A percentile compares a stretch with the other conserved stretches of the same genome.
Evolutionary conservation across 2,329 filamentous ascomycete species (phyloP).

Genomic region (Thielaviopsis populi): DNA sequence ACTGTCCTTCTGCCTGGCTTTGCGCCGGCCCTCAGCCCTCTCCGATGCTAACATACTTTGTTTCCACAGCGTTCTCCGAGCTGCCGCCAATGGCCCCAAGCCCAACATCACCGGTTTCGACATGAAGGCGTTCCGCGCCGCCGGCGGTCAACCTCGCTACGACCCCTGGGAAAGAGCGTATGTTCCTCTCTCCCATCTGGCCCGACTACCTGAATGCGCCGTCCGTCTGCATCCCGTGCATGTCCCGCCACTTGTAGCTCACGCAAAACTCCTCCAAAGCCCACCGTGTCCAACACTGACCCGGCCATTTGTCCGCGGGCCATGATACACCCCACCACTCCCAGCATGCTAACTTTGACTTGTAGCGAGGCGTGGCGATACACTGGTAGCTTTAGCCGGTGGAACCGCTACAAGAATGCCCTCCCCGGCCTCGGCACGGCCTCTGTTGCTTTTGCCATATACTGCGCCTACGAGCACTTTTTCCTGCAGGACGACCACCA

Average conservation of each 20-base stretch:
- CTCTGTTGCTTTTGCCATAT: constrained; percentile 75
- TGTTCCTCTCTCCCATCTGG: constrained; percentile 24
- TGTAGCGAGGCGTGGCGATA: constrained; percentile 89
- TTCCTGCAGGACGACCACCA: constrained; percentile 64
- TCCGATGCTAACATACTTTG: not conserved
- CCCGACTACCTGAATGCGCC: not conserved
- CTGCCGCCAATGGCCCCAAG: constrained; percentile 37
- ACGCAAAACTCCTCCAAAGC: not conserved
- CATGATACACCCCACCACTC: too few species aligned
- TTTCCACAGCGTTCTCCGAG: constrained; percentile 32
- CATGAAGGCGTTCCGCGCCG: constrained; percentile 60
- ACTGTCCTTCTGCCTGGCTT: not conserved
- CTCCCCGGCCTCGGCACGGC: constrained; percentile 91
- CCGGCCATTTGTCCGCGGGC: not conserved
- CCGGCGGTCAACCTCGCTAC: constrained; percentile 47
- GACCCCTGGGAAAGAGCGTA: constrained; percentile 53
- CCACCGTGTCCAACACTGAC: not conserved
- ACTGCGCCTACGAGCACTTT: constrained; percentile 79
- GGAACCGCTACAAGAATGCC: constrained; percentile 71
- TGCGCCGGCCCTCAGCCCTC: not conserved
- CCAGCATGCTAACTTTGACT: not conserved
- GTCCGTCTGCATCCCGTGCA: not conserved
- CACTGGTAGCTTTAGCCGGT: constrained; percentile 71
- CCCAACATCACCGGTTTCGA: constrained; percentile 88
- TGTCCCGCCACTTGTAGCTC: constrained; percentile 3